phyloP scores from a whole-genome alignment of 805 yeast species.

The Candida boleticola region DNA sequence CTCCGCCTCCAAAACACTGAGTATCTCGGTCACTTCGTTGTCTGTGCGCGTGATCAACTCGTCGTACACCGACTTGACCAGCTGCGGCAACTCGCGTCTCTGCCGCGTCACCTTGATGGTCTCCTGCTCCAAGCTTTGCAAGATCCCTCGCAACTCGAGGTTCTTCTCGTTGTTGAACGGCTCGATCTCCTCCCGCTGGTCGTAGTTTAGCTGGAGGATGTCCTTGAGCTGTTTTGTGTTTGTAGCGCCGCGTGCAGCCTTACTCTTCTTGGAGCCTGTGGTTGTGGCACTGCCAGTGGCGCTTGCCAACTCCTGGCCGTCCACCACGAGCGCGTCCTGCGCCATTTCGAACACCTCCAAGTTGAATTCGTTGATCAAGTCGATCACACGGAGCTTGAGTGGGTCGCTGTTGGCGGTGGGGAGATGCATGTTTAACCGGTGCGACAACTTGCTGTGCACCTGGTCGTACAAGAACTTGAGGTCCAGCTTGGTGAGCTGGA shows the following conservation, averaged over 20 bases:
- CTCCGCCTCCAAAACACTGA: constrained; percentile 18
- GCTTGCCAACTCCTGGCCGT: constrained; percentile 42
- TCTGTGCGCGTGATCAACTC: constrained; percentile 30
- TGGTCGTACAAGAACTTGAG: constrained; percentile 47
- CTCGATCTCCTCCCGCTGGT: constrained; percentile 46
- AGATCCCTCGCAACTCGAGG: constrained; percentile 53
- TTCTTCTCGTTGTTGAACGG: constrained; percentile 70
- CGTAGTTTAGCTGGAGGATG: constrained; percentile 8
- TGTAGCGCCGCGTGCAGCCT: neutral
- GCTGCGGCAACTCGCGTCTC: constrained; percentile 51
- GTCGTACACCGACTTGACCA: constrained; percentile 36
- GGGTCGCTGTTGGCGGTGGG: constrained; percentile 46
- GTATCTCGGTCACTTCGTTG: constrained; percentile 24
- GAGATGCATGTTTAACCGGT: constrained; percentile 48
- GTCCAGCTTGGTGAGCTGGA: constrained; percentile 53
- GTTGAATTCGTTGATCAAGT: constrained; percentile 44
- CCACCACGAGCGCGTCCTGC: constrained; percentile 54
- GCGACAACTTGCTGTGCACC: constrained; percentile 39
- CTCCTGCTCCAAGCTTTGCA: constrained; percentile 60
- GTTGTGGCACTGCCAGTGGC: constrained; percentile 10
- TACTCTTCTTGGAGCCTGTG: constrained; percentile 18
- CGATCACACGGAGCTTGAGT: constrained; percentile 42
- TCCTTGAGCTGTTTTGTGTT: constrained; percentile 13
- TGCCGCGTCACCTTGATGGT: constrained; percentile 56
- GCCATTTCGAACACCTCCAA: constrained; percentile 56